A percentile compares a stretch with the other conserved stretches of the same genome.
These are phyloP conservation scores for Fraxinus excelsior DNA, from an alignment of 257 asterid species.

Conservation along the genomic window DNA sequence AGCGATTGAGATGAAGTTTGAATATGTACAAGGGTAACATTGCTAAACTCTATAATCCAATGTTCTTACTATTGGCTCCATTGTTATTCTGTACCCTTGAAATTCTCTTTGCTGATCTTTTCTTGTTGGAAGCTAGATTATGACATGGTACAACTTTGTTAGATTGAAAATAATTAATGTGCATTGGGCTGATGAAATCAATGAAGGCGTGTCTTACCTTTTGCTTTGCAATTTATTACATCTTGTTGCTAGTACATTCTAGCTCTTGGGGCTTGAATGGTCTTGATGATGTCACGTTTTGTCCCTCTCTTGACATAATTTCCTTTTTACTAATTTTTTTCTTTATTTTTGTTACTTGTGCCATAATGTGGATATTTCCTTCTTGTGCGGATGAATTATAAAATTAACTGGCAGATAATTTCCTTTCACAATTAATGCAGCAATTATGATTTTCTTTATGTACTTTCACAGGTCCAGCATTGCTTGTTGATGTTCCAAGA, in stretches of 20 bases:
- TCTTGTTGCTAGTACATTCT: not conserved
- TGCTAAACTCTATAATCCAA: not conserved
- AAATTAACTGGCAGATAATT: not conserved
- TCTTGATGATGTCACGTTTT: not conserved
- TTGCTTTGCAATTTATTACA: not conserved
- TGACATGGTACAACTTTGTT: not conserved
- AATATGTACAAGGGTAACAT: not conserved
- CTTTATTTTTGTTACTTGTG: not conserved
- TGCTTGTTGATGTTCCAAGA: constrained; percentile 91
- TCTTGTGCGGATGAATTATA: not conserved
- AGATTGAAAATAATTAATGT: not conserved
- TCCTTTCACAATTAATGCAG: not conserved
- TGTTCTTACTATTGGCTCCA: not conserved
- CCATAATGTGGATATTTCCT: not conserved
- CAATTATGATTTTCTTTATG: constrained; percentile 1
- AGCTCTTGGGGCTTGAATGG: not conserved
- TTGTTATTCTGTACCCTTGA: not conserved
- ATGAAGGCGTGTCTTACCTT: not conserved
- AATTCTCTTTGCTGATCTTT: not conserved
- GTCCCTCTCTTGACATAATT: not conserved
- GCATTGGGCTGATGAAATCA: not conserved
- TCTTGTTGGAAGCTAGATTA: not conserved
- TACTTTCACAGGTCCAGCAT: constrained; percentile 68
- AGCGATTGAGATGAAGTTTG: not conserved
- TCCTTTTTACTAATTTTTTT: not conserved